Conservation (phyloP, 192 early-diverging fungal species). For the Backusella tuberculispora region DNA sequence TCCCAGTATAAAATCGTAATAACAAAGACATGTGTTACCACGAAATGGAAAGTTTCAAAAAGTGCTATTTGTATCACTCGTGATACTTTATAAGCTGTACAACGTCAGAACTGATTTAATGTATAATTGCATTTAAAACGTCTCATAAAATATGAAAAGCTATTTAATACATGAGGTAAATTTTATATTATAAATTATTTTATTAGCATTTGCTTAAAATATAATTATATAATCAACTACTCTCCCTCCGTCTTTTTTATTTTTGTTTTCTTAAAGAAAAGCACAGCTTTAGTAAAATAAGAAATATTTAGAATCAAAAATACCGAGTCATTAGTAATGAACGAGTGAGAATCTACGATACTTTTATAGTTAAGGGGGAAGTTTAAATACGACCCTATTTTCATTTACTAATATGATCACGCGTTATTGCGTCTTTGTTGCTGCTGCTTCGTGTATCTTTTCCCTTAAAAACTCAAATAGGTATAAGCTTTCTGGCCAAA, state of each 20-base stretch:
- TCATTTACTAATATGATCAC: background rate
- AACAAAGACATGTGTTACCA: background rate
- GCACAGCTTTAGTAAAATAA: no score
- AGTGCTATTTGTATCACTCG: background rate
- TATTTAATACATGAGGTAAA: background rate
- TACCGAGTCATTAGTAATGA: no score
- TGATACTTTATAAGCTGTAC: background rate
- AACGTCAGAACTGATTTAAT: background rate
- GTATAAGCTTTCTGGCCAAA: background rate
- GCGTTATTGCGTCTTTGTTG: background rate
- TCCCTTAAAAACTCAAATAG: background rate
- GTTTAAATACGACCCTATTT: background rate
- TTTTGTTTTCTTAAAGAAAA: no score
- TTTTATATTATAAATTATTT: background rate
- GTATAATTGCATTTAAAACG: background rate
- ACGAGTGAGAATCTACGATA: background rate
- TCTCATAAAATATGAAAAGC: background rate
- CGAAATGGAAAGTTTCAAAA: constrained; percentile 1
- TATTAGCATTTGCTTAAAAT: no score
- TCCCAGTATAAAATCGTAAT: no score
- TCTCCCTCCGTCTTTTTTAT: background rate
- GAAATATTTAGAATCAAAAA: no score
- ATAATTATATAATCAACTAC: background rate
- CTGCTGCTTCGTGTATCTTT: background rate
- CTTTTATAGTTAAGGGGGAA: background rate